Conservation (phyloP, 73 alveolate species). For the Paramecium bursaria region DNA sequence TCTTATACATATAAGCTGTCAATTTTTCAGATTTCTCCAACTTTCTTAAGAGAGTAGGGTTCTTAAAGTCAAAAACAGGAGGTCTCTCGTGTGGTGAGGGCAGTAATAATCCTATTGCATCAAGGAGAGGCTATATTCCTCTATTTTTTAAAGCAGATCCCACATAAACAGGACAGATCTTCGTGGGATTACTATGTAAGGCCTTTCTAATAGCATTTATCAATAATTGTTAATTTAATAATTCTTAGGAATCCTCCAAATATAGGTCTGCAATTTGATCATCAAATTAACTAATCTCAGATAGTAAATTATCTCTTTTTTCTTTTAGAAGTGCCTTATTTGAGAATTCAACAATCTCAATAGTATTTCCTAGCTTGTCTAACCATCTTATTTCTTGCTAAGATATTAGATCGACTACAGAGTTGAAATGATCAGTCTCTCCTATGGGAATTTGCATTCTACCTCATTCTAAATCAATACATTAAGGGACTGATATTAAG, state of each 20-base stretch:
- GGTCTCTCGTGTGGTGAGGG: conserved; percentile 85
- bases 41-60: conserved; percentile 36
- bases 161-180: conserved; percentile 79
- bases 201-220: conserved; percentile 72
- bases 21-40: conserved; percentile 72
- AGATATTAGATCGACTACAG: conserved; percentile 57
- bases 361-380: conserved; percentile 46
- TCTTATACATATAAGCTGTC: conserved; percentile 87
- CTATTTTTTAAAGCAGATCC: conserved; percentile 90
- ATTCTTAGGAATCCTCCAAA: conserved; percentile 54
- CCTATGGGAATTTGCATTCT: conserved; percentile 69
- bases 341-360: not conserved
- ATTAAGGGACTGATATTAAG: conserved; percentile 78
- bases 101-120: conserved; percentile 76
- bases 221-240: conserved; percentile 50
- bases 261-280: conserved; percentile 59
- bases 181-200: conserved; percentile 51
- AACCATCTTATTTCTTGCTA: conserved; percentile 54
- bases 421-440: conserved; percentile 68
- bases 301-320: conserved; percentile 36
- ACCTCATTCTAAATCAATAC: conserved; percentile 63
- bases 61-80: conserved; percentile 36
- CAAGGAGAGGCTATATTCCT: conserved; percentile 87
- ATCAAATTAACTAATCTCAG: conserved; percentile 13
- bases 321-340: conserved; percentile 2